Percentiles rank a stretch among this genome's conserved stretches.
Conservation (phyloP, 306 rosid genomes). For the Fragaria iinumae region DNA sequence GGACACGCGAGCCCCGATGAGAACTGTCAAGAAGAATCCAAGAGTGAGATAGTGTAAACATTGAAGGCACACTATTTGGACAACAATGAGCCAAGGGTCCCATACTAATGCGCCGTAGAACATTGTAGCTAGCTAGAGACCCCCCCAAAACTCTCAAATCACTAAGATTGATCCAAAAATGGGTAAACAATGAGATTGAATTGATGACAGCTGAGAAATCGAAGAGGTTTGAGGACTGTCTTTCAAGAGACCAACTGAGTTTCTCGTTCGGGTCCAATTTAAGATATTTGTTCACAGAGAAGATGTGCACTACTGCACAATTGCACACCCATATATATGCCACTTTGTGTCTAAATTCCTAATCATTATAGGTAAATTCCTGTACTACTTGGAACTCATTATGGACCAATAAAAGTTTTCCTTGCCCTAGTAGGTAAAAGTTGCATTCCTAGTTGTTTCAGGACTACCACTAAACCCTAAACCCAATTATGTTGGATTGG, state of each 20-base stretch:
- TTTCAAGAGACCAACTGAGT: no score
- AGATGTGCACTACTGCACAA: no score
- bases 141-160: constrained; percentile 18
- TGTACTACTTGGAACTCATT: no score
- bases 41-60: constrained; percentile 77
- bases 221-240: no score
- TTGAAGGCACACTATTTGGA: constrained; percentile 84
- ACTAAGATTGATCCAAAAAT: constrained; percentile 8
- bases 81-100: constrained; percentile 95
- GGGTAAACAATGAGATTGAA: not conserved
- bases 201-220: not conserved
- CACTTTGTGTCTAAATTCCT: not conserved
- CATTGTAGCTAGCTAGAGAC: constrained; percentile 48
- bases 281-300: not conserved
- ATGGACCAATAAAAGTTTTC: no score
- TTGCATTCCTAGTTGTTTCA: not conserved
- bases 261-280: no score
- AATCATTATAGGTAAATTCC: not conserved
- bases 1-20: constrained; percentile 82
- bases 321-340: not conserved
- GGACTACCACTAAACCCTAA: not conserved
- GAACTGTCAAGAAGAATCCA: constrained; percentile 62
- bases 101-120: constrained; percentile 90
- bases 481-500: no score
- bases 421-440: not conserved